Evolutionary conservation across 805 yeast species (phyloP).

Genomic region (Diddensiella transvaalensis): DNA sequence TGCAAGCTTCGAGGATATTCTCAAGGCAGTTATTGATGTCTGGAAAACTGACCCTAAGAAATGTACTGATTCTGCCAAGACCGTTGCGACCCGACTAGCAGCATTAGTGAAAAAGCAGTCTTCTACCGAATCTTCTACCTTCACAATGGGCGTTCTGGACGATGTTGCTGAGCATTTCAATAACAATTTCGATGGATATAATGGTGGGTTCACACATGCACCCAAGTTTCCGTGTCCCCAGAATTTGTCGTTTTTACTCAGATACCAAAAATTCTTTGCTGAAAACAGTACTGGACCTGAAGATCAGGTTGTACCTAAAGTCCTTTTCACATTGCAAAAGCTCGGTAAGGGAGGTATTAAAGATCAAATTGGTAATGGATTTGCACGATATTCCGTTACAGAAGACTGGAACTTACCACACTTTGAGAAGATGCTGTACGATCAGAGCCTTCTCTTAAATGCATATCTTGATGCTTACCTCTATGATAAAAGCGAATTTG

Average conservation of each 20-base stretch:
- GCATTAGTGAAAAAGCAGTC: constrained; percentile 27
- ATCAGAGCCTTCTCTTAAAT: constrained; percentile 35
- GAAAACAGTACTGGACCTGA: constrained; percentile 17
- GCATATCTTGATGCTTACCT: constrained; percentile 32
- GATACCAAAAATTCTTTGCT: constrained; percentile 14
- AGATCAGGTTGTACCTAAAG: constrained; percentile 14
- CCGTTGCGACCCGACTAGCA: constrained; percentile 24
- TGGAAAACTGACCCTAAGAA: constrained; percentile 32
- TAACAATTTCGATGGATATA: constrained; percentile 24
- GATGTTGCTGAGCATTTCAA: constrained; percentile 28
- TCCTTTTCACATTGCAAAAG: constrained; percentile 27
- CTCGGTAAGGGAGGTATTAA: constrained; percentile 37
- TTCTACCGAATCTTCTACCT: constrained; percentile 14
- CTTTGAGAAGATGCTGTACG: constrained; percentile 38
- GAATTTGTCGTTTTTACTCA: constrained; percentile 27
- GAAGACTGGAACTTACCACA: constrained; percentile 40
- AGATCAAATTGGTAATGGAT: constrained; percentile 38
- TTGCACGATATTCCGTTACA: constrained; percentile 36
- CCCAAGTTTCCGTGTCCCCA: constrained; percentile 38
- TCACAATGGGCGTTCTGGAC: constrained; percentile 13
- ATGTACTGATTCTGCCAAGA: constrained; percentile 29
- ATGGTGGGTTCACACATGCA: constrained; percentile 36
- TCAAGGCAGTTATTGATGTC: constrained; percentile 28
- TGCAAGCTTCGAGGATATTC: constrained; percentile 30
- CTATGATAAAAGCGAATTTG: constrained; percentile 23